phyloP scores from a whole-genome alignment of 2,329 filamentous ascomycete species.

The Claviceps citrina region DNA sequence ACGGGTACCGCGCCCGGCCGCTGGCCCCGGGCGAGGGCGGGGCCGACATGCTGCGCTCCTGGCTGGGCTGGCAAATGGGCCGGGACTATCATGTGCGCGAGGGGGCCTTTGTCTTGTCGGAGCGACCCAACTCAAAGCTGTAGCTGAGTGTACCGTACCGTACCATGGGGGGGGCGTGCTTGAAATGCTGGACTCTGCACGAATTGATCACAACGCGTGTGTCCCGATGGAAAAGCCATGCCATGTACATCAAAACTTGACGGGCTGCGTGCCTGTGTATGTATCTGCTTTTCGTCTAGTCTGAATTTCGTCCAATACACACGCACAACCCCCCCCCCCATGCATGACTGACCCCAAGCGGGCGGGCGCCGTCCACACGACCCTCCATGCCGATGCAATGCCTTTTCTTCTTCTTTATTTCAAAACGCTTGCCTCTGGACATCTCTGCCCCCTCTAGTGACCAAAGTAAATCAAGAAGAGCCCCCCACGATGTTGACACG shows the following conservation, averaged over 20 bases:
- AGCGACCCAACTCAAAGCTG: conserved; percentile 16
- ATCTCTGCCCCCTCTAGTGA: neutral
- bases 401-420: neutral
- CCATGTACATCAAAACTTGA: no score
- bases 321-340: no score
- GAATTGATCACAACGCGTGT: no score
- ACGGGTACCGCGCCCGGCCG: conserved; percentile 17
- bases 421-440: neutral
- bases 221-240: no score
- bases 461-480: neutral
- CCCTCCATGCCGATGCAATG: neutral
- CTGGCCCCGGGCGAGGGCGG: conserved; percentile 57
- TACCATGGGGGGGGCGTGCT: no score
- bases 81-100: conserved; percentile 51
- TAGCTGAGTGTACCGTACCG: no score
- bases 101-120: conserved; percentile 41
- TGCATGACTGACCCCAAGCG: neutral
- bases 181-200: no score
- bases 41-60: conserved; percentile 49
- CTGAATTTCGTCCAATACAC: no score
- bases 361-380: neutral
- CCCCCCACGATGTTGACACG: neutral
- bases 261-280: no score
- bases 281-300: no score
- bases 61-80: conserved; percentile 66